Conservation (phyloP, 225 moss, liverwort and hornwort genomes). For the Bryum argenteum region DNA sequence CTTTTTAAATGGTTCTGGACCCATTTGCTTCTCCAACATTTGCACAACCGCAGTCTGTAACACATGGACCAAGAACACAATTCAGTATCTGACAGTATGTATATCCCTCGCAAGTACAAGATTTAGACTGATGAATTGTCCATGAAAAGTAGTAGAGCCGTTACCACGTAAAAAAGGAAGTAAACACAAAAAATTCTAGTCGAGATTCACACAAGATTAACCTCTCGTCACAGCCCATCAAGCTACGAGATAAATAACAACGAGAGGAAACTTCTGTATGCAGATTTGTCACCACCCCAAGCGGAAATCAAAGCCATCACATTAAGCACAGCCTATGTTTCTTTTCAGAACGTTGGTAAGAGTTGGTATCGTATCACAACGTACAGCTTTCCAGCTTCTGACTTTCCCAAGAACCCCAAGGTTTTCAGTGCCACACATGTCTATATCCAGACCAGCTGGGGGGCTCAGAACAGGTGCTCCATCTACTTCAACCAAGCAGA, state of each 20-base stretch:
- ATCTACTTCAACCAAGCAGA: constrained; percentile 89
- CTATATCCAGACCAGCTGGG: constrained; percentile 59
- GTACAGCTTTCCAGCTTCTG: constrained; percentile 93
- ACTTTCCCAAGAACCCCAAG: constrained; percentile 90
- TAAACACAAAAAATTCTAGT: constrained; percentile 16
- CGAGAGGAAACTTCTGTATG: background rate
- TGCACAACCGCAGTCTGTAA: constrained; percentile 93
- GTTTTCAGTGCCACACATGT: constrained; percentile 86
- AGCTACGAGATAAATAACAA: constrained; percentile 2
- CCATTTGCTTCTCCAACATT: constrained; percentile 99
- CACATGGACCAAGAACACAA: constrained; percentile 25
- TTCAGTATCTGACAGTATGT: constrained; percentile 32
- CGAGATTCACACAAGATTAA: background rate
- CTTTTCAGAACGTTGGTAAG: constrained; percentile 24
- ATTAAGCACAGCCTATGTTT: constrained; percentile 18
- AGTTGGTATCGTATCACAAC: constrained; percentile 38
- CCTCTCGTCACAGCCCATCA: constrained; percentile 14
- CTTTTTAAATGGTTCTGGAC: constrained; percentile 97
- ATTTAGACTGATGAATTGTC: background rate
- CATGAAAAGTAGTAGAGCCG: constrained; percentile 16
- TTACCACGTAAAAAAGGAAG: constrained; percentile 5
- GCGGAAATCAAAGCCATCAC: constrained; percentile 7
- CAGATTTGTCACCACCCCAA: background rate
- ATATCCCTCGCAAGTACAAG: constrained; percentile 25
- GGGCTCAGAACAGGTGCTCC: constrained; percentile 87